phyloP scores from a whole-genome alignment of 2,329 filamentous ascomycete species.

The Ascochyta lentis region DNA sequence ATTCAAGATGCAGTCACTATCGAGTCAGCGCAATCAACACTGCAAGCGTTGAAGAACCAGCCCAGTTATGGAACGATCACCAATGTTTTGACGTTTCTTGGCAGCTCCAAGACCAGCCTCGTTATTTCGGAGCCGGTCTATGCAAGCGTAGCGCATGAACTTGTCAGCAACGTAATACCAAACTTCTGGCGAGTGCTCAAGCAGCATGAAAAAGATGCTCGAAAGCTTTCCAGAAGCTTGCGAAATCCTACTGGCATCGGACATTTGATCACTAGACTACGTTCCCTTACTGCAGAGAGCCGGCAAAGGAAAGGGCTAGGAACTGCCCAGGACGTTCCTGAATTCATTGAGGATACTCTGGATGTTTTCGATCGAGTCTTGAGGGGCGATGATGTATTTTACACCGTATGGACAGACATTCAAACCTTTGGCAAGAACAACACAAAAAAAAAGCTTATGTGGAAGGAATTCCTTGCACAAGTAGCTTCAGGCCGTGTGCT shows the following conservation, averaged over 20 bases:
- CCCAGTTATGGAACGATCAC: constrained; percentile 66
- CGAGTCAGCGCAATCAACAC: constrained; percentile 55
- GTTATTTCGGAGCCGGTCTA: constrained; percentile 69
- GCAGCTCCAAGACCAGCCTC: constrained; percentile 60
- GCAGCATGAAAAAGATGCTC: constrained; percentile 9
- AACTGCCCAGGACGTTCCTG: constrained; percentile 37
- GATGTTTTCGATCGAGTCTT: constrained; percentile 54
- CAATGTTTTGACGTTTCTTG: constrained; percentile 62
- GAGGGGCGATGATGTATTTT: constrained; percentile 52
- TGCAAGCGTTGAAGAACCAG: constrained; percentile 67
- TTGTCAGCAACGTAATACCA: constrained; percentile 77
- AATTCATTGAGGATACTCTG: constrained; percentile 51
- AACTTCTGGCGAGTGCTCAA: constrained; percentile 74
- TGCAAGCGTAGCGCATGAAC: constrained; percentile 75
- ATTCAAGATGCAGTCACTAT: constrained; percentile 25
- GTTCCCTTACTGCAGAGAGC: constrained; percentile 59
- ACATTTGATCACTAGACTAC: constrained; percentile 74
- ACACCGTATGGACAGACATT: constrained; percentile 56
- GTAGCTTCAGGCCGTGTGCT: constrained; percentile 67
- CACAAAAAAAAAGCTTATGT: constrained; percentile 60
- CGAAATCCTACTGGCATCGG: constrained; percentile 79
- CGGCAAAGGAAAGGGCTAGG: constrained; percentile 44
- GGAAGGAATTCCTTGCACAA: constrained; percentile 68
- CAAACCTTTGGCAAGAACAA: constrained; percentile 47
- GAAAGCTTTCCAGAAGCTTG: constrained; percentile 68